These are phyloP conservation scores for Naegleria lovaniensis DNA, from an alignment of 208 protist species.

Conservation along the genomic window DNA sequence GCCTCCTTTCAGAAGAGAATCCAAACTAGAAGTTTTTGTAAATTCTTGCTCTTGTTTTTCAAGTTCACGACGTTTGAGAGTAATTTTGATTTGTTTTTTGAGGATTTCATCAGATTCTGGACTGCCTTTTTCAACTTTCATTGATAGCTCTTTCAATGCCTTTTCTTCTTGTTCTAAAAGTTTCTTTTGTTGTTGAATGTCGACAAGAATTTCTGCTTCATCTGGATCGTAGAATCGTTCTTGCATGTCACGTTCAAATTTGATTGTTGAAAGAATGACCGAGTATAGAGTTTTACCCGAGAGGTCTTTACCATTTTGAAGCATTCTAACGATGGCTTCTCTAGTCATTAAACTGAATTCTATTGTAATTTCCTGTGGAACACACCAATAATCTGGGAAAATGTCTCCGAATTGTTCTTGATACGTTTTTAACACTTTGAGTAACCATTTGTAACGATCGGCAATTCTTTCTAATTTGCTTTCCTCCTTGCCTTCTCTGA, in stretches of 20 bases:
- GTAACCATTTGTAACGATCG: slow-evolving; percentile 76
- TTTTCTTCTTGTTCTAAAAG: not conserved
- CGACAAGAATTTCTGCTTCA: not conserved
- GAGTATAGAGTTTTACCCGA: not conserved
- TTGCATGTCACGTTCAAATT: slow-evolving; percentile 13
- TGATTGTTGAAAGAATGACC: not conserved
- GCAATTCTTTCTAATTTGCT: slow-evolving; percentile 75
- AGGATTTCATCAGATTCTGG: not conserved
- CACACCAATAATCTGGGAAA: slow-evolving; percentile 77
- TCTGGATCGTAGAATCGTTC: not conserved
- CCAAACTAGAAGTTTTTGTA: slow-evolving; percentile 41
- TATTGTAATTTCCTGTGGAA: slow-evolving; percentile 75
- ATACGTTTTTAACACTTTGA: slow-evolving; percentile 64
- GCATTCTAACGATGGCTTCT: not conserved
- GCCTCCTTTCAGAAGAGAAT: slow-evolving; percentile 23
- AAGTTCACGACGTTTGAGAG: slow-evolving; percentile 32
- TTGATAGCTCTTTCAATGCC: not conserved
- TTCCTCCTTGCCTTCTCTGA: slow-evolving; percentile 70
- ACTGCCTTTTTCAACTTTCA: not conserved
- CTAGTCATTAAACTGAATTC: slow-evolving; percentile 80
- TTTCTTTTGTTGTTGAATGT: not conserved
- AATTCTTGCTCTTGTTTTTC: slow-evolving; percentile 70
- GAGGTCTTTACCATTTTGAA: not conserved
- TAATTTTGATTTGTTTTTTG: not conserved
- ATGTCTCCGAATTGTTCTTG: slow-evolving; percentile 63